A percentile compares a stretch with the other conserved stretches of the same genome.
phyloP scores from a whole-genome alignment of 192 early-diverging fungal species.

The Backusella parvicylindrica region DNA sequence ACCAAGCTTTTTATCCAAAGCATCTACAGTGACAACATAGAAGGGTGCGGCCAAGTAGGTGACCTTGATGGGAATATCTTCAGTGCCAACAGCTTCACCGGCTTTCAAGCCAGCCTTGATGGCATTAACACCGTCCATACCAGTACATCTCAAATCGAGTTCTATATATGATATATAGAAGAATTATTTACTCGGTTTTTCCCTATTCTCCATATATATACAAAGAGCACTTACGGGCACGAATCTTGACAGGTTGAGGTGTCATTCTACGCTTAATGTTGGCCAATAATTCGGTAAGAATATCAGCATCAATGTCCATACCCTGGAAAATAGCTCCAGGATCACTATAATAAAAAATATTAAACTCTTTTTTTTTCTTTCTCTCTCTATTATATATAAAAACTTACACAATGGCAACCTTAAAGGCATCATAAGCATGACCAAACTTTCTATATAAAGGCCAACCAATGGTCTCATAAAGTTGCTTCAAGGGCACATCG shows the following conservation, averaged over 20 bases:
- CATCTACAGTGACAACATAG: constrained; percentile 88
- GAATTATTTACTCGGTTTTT: background rate
- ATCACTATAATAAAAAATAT: constrained; percentile 49
- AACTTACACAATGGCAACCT: constrained; percentile 79
- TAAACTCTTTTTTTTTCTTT: background rate
- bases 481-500: constrained; percentile 73
- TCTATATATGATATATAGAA: constrained; percentile 43
- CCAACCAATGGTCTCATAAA: constrained; percentile 88
- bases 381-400: background rate
- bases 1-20: constrained; percentile 80
- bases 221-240: constrained; percentile 55
- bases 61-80: constrained; percentile 77
- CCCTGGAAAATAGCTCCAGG: constrained; percentile 85
- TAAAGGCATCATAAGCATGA: constrained; percentile 97
- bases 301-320: constrained; percentile 57
- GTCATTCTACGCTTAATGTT: constrained; percentile 90
- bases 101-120: constrained; percentile 87
- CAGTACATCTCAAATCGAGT: constrained; percentile 91
- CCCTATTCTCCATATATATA: background rate
- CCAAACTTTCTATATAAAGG: constrained; percentile 94
- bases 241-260: constrained; percentile 94
- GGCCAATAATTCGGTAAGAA: constrained; percentile 71
- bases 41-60: constrained; percentile 91
- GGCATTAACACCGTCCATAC: constrained; percentile 94
- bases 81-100: constrained; percentile 78